Evolutionary conservation across 768 basidiomycete species (phyloP).

Genomic region (Mycena epipterygia): DNA sequence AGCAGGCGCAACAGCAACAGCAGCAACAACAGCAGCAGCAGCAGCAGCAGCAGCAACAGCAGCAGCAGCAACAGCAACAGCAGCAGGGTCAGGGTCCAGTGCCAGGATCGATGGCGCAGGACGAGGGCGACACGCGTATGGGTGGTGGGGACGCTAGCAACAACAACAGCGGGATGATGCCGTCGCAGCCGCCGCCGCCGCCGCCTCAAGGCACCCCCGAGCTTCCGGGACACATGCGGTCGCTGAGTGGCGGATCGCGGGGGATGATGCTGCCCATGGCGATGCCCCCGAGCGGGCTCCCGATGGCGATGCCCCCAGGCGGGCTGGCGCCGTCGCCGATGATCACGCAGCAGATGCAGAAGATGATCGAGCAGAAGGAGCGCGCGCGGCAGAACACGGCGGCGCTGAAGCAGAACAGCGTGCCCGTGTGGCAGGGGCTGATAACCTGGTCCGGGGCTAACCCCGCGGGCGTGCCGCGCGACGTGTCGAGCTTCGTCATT

Average conservation of each 20-base stretch:
- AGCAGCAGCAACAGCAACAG: neutral
- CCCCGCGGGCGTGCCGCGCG: slow-evolving; percentile 18
- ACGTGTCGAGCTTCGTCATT: slow-evolving; percentile 14
- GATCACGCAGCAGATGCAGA: slow-evolving; percentile 58
- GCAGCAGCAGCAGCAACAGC: neutral
- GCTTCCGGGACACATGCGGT: slow-evolving; percentile 21
- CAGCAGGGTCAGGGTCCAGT: neutral
- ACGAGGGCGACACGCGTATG: slow-evolving; percentile 20
- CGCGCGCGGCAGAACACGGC: slow-evolving; percentile 40
- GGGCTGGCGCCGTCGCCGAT: slow-evolving; percentile 29
- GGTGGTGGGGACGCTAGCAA: neutral
- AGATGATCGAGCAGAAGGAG: slow-evolving; percentile 61
- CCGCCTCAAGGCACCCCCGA: slow-evolving; percentile 11
- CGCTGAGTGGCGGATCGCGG: slow-evolving; percentile 25
- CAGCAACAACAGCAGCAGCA: slow-evolving; percentile 4
- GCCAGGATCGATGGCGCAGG: slow-evolving; percentile 16
- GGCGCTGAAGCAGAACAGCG: slow-evolving; percentile 31
- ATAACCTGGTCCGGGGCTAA: slow-evolving; percentile 24
- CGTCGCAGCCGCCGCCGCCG: slow-evolving; percentile 20
- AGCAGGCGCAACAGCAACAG: slow-evolving; percentile 1
- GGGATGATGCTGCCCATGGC: too few relatives aligned
- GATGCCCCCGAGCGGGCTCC: slow-evolving; percentile 11
- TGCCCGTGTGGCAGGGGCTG: slow-evolving; percentile 34
- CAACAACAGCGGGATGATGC: neutral
- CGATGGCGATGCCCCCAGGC: slow-evolving; percentile 28